A percentile compares a stretch with the other conserved stretches of the same genome.
Conservation (phyloP, 163 green algal species). For the Scenedesmus sp. region DNA sequence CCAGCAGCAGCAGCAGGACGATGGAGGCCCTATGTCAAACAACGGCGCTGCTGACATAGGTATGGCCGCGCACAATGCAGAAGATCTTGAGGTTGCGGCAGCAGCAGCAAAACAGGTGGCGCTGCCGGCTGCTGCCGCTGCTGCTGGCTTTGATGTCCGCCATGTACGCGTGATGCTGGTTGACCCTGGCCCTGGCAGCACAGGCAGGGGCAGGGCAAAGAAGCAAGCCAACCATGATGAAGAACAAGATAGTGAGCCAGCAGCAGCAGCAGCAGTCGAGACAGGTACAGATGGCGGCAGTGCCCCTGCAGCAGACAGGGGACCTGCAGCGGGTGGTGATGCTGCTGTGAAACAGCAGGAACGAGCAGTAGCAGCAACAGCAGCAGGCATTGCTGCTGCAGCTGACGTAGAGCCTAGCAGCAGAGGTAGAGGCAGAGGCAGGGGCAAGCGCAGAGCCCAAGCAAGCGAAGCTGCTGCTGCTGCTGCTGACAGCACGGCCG, state of each 20-base stretch:
- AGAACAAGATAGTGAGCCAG: not conserved
- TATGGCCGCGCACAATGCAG: not conserved
- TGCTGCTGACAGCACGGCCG: not conserved
- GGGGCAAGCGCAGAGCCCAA: not conserved
- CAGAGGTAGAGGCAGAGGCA: not conserved
- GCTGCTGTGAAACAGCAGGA: not conserved
- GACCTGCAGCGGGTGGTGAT: not conserved
- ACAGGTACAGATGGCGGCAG: not conserved
- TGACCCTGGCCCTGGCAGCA: not conserved
- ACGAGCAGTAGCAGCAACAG: constrained; percentile 12
- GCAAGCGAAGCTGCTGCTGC: not conserved
- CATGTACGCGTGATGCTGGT: constrained; percentile 33
- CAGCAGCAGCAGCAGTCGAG: not conserved
- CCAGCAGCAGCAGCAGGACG: not conserved
- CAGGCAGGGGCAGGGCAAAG: not conserved
- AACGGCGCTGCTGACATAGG: not conserved
- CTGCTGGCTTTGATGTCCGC: constrained; percentile 18
- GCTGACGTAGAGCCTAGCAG: not conserved
- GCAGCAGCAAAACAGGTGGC: not conserved
- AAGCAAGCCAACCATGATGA: not conserved
- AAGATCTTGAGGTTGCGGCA: not conserved
- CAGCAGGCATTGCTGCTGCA: not conserved
- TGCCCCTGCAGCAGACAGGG: not conserved
- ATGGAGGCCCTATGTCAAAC: not conserved
- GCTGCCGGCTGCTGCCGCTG: constrained; percentile 8